A percentile compares a stretch with the other conserved stretches of the same genome.
These are phyloP conservation scores for Fusarium metavorans DNA, from an alignment of 2,329 filamentous ascomycete genomes.

Conservation along the genomic window DNA sequence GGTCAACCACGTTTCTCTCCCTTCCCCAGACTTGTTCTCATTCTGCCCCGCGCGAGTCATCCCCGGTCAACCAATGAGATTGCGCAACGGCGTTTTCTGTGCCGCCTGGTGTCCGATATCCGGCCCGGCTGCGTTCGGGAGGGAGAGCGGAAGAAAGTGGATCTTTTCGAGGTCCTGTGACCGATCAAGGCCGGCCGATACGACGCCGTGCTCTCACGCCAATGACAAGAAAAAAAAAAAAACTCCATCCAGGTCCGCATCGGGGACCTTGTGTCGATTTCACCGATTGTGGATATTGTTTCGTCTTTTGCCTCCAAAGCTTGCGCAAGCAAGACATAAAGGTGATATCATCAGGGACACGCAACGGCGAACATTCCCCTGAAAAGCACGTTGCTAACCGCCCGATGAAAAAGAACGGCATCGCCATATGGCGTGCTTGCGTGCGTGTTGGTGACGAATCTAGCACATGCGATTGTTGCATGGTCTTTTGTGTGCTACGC, in stretches of 20 bases:
- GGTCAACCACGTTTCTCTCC: slow-evolving; percentile 17
- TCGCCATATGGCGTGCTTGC: slow-evolving; percentile 16
- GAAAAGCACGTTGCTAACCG: slow-evolving; percentile 2
- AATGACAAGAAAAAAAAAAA: background rate
- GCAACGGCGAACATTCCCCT: slow-evolving; percentile 11
- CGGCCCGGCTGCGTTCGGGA: slow-evolving; percentile 32
- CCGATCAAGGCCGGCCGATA: slow-evolving; percentile 35
- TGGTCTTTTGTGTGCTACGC: slow-evolving; percentile 13
- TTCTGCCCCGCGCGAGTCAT: background rate
- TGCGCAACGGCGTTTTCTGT: background rate
- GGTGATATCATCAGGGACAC: slow-evolving; percentile 18
- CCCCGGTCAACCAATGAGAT: slow-evolving; percentile 19
- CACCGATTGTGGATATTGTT: slow-evolving; percentile 1
- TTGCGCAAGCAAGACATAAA: slow-evolving; percentile 27
- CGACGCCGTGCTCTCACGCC: slow-evolving; percentile 16
- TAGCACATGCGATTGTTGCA: slow-evolving; percentile 13
- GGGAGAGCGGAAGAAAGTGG: slow-evolving; percentile 43
- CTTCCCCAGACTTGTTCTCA: slow-evolving; percentile 31
- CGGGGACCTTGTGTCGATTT: slow-evolving; percentile 35
- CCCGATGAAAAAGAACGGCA: background rate
- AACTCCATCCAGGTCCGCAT: slow-evolving; percentile 1
- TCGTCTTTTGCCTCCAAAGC: background rate
- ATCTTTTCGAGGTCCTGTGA: slow-evolving; percentile 31
- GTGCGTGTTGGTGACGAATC: slow-evolving; percentile 24
- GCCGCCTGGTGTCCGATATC: slow-evolving; percentile 35